A percentile compares a stretch with the other conserved stretches of the same genome.
Conservation (phyloP, 2,329 filamentous ascomycete species). For the Aureobasidium vineae region DNA sequence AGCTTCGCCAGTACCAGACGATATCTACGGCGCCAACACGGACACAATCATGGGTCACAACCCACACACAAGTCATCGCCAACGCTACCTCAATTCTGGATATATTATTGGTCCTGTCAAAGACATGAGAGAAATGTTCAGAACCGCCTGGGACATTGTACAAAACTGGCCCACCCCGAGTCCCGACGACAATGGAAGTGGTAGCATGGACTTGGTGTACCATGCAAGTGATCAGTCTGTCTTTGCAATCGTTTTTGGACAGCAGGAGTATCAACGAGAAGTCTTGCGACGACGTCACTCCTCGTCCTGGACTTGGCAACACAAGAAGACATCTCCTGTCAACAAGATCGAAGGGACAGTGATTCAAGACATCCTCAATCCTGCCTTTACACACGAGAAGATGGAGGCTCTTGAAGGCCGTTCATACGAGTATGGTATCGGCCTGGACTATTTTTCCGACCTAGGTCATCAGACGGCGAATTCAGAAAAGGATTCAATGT, state of each 20-base stretch:
- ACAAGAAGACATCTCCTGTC: not conserved
- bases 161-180: slow-evolving; percentile 25
- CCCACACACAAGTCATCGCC: slow-evolving; percentile 39
- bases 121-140: slow-evolving; percentile 42
- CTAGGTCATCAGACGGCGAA: slow-evolving; percentile 34
- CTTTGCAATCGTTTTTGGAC: slow-evolving; percentile 36
- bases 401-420: slow-evolving; percentile 35
- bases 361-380: not conserved
- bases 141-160: slow-evolving; percentile 37
- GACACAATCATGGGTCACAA: slow-evolving; percentile 47
- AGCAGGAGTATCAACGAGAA: slow-evolving; percentile 36
- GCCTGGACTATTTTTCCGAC: slow-evolving; percentile 34
- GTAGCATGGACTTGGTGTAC: slow-evolving; percentile 33
- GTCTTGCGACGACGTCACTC: slow-evolving; percentile 30
- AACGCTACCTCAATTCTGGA: slow-evolving; percentile 52
- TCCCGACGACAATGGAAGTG: slow-evolving; percentile 32
- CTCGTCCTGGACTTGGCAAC: slow-evolving; percentile 19
- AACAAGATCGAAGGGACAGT: not conserved
- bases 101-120: slow-evolving; percentile 46
- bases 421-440: slow-evolving; percentile 37
- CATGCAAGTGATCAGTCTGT: slow-evolving; percentile 42
- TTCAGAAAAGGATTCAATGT: slow-evolving; percentile 33
- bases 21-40: slow-evolving; percentile 50
- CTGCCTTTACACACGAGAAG: slow-evolving; percentile 26
- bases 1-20: slow-evolving; percentile 50